phyloP scores from a whole-genome alignment of 2,329 filamentous ascomycete genomes.

The Claviceps capensis region DNA sequence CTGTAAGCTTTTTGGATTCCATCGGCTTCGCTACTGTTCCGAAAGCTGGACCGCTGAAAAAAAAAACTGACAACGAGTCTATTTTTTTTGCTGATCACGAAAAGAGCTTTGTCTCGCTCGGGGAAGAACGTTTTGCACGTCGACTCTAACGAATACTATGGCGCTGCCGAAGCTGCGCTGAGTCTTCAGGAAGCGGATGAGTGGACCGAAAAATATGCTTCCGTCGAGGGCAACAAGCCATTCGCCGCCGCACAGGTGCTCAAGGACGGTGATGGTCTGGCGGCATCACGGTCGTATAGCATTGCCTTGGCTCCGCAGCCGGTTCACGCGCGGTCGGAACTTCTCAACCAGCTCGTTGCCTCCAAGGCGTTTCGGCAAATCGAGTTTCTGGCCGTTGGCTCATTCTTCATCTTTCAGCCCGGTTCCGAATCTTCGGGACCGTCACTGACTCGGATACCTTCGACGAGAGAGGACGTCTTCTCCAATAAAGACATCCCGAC shows the following conservation, averaged over 20 bases:
- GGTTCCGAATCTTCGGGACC: slow-evolving; percentile 14
- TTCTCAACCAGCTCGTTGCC: slow-evolving; percentile 72
- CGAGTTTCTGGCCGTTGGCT: slow-evolving; percentile 86
- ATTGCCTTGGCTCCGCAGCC: slow-evolving; percentile 75
- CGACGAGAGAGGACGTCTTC: slow-evolving; percentile 85
- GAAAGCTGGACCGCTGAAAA: neutral
- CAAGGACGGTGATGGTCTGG: slow-evolving; percentile 28
- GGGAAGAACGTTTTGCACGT: slow-evolving; percentile 84
- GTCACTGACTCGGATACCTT: slow-evolving; percentile 60
- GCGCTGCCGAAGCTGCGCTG: slow-evolving; percentile 71
- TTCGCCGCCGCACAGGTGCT: slow-evolving; percentile 20
- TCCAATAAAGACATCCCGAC: slow-evolving; percentile 60
- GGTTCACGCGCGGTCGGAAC: slow-evolving; percentile 67
- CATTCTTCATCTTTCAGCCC: slow-evolving; percentile 65
- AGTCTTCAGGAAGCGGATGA: slow-evolving; percentile 67
- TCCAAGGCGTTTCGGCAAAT: slow-evolving; percentile 80
- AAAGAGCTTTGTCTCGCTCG: slow-evolving; percentile 82
- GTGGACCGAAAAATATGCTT: slow-evolving; percentile 44
- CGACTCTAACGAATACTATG: slow-evolving; percentile 80
- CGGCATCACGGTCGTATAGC: slow-evolving; percentile 61
- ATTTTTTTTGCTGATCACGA: slow-evolving; percentile 19
- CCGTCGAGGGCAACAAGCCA: slow-evolving; percentile 11
- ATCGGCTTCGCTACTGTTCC: slow-evolving; percentile 9
- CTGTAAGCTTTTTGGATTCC: slow-evolving; percentile 42
- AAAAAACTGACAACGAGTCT: slow-evolving; percentile 13